Base-by-base conservation (phyloP, 805 yeast species). In the Candida endomychidarum region DNA sequence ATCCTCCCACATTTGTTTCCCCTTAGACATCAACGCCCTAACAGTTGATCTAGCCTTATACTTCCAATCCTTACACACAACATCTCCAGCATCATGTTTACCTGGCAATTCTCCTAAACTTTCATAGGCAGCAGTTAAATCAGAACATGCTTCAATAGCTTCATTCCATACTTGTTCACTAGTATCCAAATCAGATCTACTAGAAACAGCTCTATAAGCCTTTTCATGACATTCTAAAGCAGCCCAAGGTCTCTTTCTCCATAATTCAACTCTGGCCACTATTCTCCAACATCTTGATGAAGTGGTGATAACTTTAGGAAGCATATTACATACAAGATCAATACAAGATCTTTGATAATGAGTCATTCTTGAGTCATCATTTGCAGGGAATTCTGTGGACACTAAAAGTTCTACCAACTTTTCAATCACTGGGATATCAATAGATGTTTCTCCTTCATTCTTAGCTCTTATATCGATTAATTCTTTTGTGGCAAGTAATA, bases 21-120 rank as follows among this genome's bases (percentile, higher is more conserved):
- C 96, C 55, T 81, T 84, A 12, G 91, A 80, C 77, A 86, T 74
- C 48, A 89, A 67, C 1, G 86, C 75, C 53, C 95, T 74, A 15
- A 89, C 74, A 1, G 86, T 69, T 11, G 85, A 74, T 46, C 81
- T 74, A 2, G 95, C 81, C 58, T 88, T 88, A 63, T 83, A 86
- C 55, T 79, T 84, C 97, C 97, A 90, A 56, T 89, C 96, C 54
- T 82, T 80, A 59, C 96, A 89, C 8, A 90, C 95, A n/a, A 83
- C 49, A 57, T 85, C 87, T 15, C 83, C 95, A 2, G 87, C 89
- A 17, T 83, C 84, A 53, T 81, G 75, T 52, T 78, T 82, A 6
- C 95, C 95, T 8, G 86, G 84, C 50, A 78, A 60, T 42, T 84
- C 93, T n/a, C 98, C 98, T 22, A 86, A 72, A 3, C 86, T 81